Evolutionary conservation across 345 rosid genomes (phyloP), one percentile per base, ranked within the genome.

Genomic region (Clarkia xantiana): DNA sequence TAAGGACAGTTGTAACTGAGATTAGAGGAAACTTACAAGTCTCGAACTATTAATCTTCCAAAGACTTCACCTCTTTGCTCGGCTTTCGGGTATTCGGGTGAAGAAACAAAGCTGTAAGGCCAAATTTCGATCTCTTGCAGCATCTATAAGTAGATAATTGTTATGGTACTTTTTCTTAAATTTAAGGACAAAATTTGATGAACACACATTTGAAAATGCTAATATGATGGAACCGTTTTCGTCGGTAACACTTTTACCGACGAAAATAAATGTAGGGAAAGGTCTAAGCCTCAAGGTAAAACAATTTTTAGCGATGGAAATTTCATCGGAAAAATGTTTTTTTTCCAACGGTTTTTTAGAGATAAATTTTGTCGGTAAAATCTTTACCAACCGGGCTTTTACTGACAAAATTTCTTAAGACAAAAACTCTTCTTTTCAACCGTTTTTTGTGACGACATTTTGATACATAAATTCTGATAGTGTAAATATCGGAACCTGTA

Each of bases 71-170:
- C 82, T 12, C 84, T 62, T 61, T 45, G 67, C 7, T 72, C 66
- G 84, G 93, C 82, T 68, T 80, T 76, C 53, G 74, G 88, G 56
- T 80, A 86, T 3, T 68, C 85, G 73, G 75, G 63, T 16, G 20
- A 16, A 42, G 45, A 14, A 14, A 8, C 15, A 16, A 42, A 42
- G 45, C n/a, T 42, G 45, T 42, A 42, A 13, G 45, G 45, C 45
- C 45, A 42, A 6, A 13, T 42, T 42, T 42, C 0, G 14, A 13
- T 14, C 17, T 42, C 45, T 13, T 12, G 40, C 9, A 15, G 44
- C 5, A 6, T 6, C 45, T 42, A 14, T 13, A 3, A 14, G 17
- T 42, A 13, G 6, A 1, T 1, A 13, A 11, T 3, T 2, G 14
- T 5, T 29, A 29, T 42, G 15, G 7, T 40, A 40, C 7, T 7